A percentile compares a stretch with the other conserved stretches of the same genome.
Conservation (phyloP, 352 stramenopile species). For the Globisporangium recalcitrans region DNA sequence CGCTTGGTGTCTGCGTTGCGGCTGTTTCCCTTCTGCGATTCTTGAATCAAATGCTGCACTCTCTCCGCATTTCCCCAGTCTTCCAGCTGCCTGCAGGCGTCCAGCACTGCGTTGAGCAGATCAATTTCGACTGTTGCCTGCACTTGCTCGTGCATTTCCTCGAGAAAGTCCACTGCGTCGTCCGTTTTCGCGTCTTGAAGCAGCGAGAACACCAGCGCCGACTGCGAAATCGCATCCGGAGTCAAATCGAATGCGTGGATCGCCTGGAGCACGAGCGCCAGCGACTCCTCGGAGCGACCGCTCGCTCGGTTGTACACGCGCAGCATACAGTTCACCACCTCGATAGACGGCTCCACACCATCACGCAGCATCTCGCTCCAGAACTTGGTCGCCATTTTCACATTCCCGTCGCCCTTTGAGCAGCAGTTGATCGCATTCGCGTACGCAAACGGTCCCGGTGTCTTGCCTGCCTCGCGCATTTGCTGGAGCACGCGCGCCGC, state of each 20-base stretch:
- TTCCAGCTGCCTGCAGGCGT: slow-evolving; percentile 36
- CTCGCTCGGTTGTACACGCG: slow-evolving; percentile 40
- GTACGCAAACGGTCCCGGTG: slow-evolving; percentile 41
- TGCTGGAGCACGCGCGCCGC: slow-evolving; percentile 35
- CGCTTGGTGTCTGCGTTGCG: background rate
- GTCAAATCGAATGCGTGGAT: slow-evolving; percentile 31
- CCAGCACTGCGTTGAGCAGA: slow-evolving; percentile 37
- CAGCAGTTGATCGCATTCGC: slow-evolving; percentile 68
- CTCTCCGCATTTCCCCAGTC: slow-evolving; percentile 37
- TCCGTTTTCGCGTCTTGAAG: slow-evolving; percentile 27
- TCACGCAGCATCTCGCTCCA: slow-evolving; percentile 41
- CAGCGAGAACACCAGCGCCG: slow-evolving; percentile 40
- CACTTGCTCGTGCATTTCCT: slow-evolving; percentile 2
- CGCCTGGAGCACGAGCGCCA: slow-evolving; percentile 22
- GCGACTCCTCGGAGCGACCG: slow-evolving; percentile 31
- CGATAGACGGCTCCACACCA: slow-evolving; percentile 32
- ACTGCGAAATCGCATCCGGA: slow-evolving; percentile 37
- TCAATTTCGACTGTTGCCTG: background rate
- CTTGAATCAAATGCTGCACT: background rate
- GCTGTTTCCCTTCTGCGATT: background rate
- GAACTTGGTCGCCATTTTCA: slow-evolving; percentile 32
- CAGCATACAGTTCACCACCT: slow-evolving; percentile 57
- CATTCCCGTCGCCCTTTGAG: slow-evolving; percentile 27
- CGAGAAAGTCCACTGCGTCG: slow-evolving; percentile 27
- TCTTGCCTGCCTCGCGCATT: slow-evolving; percentile 29